phyloP scores from a whole-genome alignment of 1,284 basidiomycete genomes.

The Austroboletus niveus region DNA sequence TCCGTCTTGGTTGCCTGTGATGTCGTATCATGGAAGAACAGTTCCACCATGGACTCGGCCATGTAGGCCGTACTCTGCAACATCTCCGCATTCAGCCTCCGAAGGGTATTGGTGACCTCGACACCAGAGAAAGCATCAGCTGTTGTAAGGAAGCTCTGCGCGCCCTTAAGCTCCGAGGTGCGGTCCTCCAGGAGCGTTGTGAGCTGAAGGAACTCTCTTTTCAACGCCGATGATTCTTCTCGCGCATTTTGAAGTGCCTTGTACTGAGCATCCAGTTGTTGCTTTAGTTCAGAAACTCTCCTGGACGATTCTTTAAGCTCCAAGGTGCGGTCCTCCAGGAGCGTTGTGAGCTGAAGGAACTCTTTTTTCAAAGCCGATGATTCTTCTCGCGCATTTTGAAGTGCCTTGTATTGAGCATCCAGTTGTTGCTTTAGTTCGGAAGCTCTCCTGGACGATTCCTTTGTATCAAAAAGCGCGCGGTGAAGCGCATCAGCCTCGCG shows the following conservation, averaged over 20 bases:
- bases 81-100: conserved; percentile 35
- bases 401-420: conserved; percentile 18
- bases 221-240: conserved; percentile 31
- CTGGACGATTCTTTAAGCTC: conserved; percentile 30
- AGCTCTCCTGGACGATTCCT: conserved; percentile 9
- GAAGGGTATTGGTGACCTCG: conserved; percentile 34
- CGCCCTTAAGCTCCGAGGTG: conserved; percentile 37
- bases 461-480: conserved; percentile 16
- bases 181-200: conserved; percentile 29
- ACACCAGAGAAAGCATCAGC: conserved; percentile 32
- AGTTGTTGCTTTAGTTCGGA: conserved; percentile 24
- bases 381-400: conserved; percentile 26
- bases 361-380: conserved; percentile 31
- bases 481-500: conserved; percentile 20
- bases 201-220: conserved; percentile 30
- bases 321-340: conserved; percentile 33
- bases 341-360: conserved; percentile 24
- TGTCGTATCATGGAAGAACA: conserved; percentile 18
- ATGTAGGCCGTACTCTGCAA: conserved; percentile 36
- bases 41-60: conserved; percentile 35
- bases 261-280: conserved; percentile 17
- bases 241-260: conserved; percentile 24
- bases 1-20: conserved; percentile 10
- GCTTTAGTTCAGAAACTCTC: conserved; percentile 17
- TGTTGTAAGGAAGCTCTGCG: conserved; percentile 34